Conservation (phyloP, 1,284 basidiomycete genomes). For the Naganishia sp. region DNA sequence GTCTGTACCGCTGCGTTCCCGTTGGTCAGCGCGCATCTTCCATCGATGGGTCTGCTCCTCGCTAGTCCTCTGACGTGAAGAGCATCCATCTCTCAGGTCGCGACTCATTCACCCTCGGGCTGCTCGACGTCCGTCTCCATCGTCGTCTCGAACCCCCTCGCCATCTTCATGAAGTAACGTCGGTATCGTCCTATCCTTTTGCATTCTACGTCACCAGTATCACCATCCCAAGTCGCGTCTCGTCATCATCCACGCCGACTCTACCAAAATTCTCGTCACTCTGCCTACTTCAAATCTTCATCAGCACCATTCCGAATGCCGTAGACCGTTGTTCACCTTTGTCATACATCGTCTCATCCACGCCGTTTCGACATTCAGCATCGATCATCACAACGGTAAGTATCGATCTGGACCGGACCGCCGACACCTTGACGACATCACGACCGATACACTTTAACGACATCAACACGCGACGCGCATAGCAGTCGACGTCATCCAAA, state of each 20-base stretch:
- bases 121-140: not conserved
- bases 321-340: conserved; percentile 21
- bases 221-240: not conserved
- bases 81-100: not conserved
- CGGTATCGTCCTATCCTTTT: not conserved
- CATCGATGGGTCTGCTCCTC: not conserved
- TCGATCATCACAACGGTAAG: conserved; percentile 15
- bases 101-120: not conserved
- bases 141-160: not conserved
- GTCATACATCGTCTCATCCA: not conserved
- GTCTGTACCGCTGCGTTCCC: not conserved
- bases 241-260: not conserved
- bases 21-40: not conserved
- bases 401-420: not conserved
- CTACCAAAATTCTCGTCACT: not conserved
- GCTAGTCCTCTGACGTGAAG: not conserved
- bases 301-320: conserved; percentile 7
- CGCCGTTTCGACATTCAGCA: not conserved
- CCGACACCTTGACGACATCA: conserved; percentile 10
- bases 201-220: not conserved
- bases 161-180: not conserved
- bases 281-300: not conserved
- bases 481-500: not conserved
- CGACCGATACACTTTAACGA: conserved; percentile 9
- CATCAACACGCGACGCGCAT: not conserved